These are phyloP conservation scores for Falciphora oryzae DNA, from an alignment of 2,329 filamentous ascomycete genomes.

Conservation along the genomic window DNA sequence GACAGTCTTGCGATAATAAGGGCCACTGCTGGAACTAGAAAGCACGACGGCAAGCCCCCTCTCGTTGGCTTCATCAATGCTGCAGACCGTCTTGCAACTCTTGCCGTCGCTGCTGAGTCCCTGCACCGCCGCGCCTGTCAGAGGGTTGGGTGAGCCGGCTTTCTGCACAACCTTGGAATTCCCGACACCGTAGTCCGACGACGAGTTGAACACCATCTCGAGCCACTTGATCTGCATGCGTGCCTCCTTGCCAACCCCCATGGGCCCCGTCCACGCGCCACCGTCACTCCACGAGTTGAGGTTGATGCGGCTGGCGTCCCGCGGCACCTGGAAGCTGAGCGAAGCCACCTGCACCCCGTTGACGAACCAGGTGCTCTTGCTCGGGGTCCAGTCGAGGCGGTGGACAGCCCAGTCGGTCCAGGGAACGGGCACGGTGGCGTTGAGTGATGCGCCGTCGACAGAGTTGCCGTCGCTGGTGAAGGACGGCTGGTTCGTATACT, in stretches of 20 bases:
- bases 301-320: slow-evolving; percentile 37
- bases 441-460: slow-evolving; percentile 31
- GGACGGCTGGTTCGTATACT: slow-evolving; percentile 48
- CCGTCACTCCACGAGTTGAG: slow-evolving; percentile 50
- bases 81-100: slow-evolving; percentile 29
- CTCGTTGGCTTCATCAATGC: slow-evolving; percentile 26
- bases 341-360: slow-evolving; percentile 37
- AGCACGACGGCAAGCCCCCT: slow-evolving; percentile 7
- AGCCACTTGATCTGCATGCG: slow-evolving; percentile 48
- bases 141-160: not conserved
- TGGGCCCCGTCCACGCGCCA: slow-evolving; percentile 43
- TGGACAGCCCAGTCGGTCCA: slow-evolving; percentile 47
- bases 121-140: not conserved
- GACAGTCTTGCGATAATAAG: not conserved
- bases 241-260: slow-evolving; percentile 33
- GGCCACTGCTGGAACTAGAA: not conserved
- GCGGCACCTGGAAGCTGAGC: slow-evolving; percentile 43
- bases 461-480: slow-evolving; percentile 36
- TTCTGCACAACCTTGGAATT: not conserved
- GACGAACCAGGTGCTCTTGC: slow-evolving; percentile 42
- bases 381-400: slow-evolving; percentile 45
- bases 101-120: slow-evolving; percentile 9
- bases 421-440: slow-evolving; percentile 29
- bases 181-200: slow-evolving; percentile 17
- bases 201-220: slow-evolving; percentile 40